A percentile compares a stretch with the other conserved stretches of the same genome.
Evolutionary conservation across 768 basidiomycete species (phyloP).

Genomic region (Fomitopsis serialis): DNA sequence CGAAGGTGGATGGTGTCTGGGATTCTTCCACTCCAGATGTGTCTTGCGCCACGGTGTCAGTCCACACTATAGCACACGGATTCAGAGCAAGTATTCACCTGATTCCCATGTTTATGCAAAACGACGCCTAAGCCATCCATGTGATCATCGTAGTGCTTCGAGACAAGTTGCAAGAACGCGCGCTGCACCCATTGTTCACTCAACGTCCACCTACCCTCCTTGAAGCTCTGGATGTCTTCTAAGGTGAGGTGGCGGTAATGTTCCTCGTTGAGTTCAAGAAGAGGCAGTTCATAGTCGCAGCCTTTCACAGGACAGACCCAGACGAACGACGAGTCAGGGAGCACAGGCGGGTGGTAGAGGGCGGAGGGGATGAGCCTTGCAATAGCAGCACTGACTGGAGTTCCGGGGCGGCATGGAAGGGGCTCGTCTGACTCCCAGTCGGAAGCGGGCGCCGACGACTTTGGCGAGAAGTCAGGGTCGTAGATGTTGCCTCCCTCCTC

Average conservation of each 20-base stretch:
- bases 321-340: conserved; percentile 37
- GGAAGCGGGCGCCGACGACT: conserved; percentile 39
- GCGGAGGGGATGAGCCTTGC: conserved; percentile 30
- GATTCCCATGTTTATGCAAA: conserved; percentile 1
- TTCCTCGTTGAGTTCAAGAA: conserved; percentile 35
- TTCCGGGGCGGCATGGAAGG: conserved; percentile 20
- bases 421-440: conserved; percentile 24
- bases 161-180: conserved; percentile 17
- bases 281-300: conserved; percentile 43
- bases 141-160: conserved; percentile 18
- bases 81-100: conserved; percentile 1
- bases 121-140: conserved; percentile 13
- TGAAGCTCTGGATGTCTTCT: conserved; percentile 4
- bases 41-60: not conserved
- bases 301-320: conserved; percentile 46
- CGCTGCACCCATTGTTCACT: conserved; percentile 6
- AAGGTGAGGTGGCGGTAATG: conserved; percentile 21
- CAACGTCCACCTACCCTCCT: conserved; percentile 10
- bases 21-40: not conserved
- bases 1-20: not conserved
- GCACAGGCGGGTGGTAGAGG: conserved; percentile 30
- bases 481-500: conserved; percentile 22
- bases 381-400: conserved; percentile 15
- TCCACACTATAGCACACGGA: not conserved
- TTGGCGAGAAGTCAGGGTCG: conserved; percentile 55